phyloP scores from a whole-genome alignment of 2,329 filamentous ascomycete species.

The Colletotrichum tofieldiae region DNA sequence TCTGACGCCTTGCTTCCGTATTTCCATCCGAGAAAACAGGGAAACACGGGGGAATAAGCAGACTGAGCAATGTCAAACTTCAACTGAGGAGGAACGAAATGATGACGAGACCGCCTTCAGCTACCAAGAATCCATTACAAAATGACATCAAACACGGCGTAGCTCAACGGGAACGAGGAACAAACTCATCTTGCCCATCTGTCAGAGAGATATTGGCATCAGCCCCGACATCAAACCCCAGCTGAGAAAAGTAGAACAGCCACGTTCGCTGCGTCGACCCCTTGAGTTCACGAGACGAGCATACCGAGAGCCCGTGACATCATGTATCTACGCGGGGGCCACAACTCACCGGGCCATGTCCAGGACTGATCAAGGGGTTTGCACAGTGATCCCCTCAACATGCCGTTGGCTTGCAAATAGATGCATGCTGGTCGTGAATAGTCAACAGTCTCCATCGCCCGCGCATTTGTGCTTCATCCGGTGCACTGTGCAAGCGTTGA shows the following conservation, averaged over 20 bases:
- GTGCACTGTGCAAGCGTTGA: neutral
- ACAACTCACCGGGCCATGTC: neutral
- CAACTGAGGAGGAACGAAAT: neutral
- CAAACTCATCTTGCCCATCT: neutral
- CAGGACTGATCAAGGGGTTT: neutral
- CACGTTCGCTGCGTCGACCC: neutral
- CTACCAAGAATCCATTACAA: neutral
- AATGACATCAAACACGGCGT: neutral
- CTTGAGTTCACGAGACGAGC: neutral
- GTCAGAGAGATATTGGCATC: neutral
- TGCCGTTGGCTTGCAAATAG: neutral
- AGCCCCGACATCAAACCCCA: neutral
- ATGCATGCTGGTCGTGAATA: neutral
- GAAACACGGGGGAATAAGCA: neutral
- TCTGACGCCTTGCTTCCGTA: neutral
- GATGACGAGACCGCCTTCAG: neutral
- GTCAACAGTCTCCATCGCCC: no score
- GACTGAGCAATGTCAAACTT: neutral
- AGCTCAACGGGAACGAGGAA: accelerated
- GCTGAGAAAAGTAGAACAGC: neutral
- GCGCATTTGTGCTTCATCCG: neutral
- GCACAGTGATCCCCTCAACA: neutral
- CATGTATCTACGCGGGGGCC: neutral
- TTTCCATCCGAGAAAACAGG: neutral
- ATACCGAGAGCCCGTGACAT: no score